Evolutionary conservation across 148 eudicot species (phyloP), one percentile per base, ranked within the genome.

Genomic region (Camellia lanceoleosa): DNA sequence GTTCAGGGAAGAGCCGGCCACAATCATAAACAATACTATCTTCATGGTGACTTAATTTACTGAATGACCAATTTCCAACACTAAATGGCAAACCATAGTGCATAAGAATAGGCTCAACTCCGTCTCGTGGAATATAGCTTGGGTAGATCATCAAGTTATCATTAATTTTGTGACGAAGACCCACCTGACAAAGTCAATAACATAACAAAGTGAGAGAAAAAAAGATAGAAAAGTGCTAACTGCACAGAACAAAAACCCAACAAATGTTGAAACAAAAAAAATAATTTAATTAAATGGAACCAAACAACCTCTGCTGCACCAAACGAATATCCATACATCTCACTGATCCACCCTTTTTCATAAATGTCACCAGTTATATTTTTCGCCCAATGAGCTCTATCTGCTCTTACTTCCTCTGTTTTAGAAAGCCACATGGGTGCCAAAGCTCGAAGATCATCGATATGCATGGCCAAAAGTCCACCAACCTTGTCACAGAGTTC

Each of bases 251-350:
- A 79, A 47, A 72, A 83, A 15, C 63, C 18, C 11, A 7, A 46
- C 49, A 77, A 7, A 30, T 19, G 5, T n/a, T 63, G 3, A 80
- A 49, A 15, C 23, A 51, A 51, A 52, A 41, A 15, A 51, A 0
- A 52, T 61, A 23, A 60, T 0, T 15, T 46, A 61, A 44, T 69
- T 63, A 80, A 61, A 66, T 0, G 7, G 49, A 74, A 68, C 72
- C 58, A 82, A 81, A 77, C 78, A 82, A 93, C 99, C 88, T 93
- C 99, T 56, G 98, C 93, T 54, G 97, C 97, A 78, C 92, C 99
- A 86, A 96, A 96, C 75, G 99, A 96, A 88, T 96, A 96, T 51
- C 99, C 99, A 73, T 96, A 96, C 99, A 96, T 96, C 91, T 96
- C 99, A 81, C 99, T 96, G 73, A 96, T 96, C 98, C 99, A 96